A percentile compares a stretch with the other conserved stretches of the same genome.
Evolutionary conservation across 2,329 filamentous ascomycete genomes (phyloP).

Genomic region (Microsporum audouinii): DNA sequence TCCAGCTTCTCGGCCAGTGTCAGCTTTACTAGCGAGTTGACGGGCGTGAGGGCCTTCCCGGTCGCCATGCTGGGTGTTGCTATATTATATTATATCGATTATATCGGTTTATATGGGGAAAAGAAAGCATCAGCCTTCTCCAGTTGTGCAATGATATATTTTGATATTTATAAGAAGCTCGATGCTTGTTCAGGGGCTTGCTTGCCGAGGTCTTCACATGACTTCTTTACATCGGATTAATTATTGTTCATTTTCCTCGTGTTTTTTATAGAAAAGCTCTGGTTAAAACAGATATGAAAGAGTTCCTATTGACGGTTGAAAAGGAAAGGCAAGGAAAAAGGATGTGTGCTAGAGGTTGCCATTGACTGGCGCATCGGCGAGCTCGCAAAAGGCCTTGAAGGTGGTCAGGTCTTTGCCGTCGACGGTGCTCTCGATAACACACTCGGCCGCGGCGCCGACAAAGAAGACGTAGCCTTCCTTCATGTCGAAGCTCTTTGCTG

Average conservation of each 20-base stretch:
- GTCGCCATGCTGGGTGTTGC: constrained; percentile 17
- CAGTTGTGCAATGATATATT: too few relatives aligned
- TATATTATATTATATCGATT: constrained; percentile 12
- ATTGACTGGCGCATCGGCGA: constrained; percentile 31
- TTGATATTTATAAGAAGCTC: too few relatives aligned
- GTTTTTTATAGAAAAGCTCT: too few relatives aligned
- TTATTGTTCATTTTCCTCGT: neutral
- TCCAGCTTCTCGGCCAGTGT: constrained; percentile 28
- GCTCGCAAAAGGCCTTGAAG: constrained; percentile 90
- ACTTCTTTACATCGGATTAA: too few relatives aligned
- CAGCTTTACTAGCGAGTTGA: constrained; percentile 17
- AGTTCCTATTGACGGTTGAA: too few relatives aligned
- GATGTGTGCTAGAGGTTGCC: constrained; percentile 18
- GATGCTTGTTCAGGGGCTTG: too few relatives aligned
- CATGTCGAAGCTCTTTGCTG: constrained; percentile 59
- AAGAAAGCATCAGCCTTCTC: too few relatives aligned
- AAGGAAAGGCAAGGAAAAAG: neutral
- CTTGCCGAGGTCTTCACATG: too few relatives aligned
- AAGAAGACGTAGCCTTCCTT: constrained; percentile 67
- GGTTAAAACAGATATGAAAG: too few relatives aligned
- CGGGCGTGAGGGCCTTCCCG: constrained; percentile 4
- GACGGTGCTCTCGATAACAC: constrained; percentile 58
- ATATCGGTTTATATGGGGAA: too few relatives aligned
- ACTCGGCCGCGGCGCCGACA: constrained; percentile 77
- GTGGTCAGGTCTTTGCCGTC: constrained; percentile 59